phyloP scores from a whole-genome alignment of 2,329 filamentous ascomycete genomes.

The Neonectria ditissima region DNA sequence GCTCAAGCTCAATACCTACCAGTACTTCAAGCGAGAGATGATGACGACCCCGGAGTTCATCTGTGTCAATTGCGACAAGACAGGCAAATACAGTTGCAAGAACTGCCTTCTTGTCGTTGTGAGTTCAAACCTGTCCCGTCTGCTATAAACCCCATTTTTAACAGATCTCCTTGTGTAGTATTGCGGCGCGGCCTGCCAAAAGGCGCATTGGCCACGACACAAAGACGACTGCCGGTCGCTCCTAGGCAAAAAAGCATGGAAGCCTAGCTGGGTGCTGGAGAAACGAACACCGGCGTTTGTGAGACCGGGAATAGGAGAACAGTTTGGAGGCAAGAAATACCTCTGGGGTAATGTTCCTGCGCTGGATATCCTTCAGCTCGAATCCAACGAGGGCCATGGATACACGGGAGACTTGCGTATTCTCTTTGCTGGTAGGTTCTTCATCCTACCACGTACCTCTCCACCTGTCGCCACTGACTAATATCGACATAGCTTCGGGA shows the following conservation, averaged over 20 bases:
- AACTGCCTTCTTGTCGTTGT: not conserved
- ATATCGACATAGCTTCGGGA: conserved; percentile 18
- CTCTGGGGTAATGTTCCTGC: conserved; percentile 24
- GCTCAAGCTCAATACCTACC: too few relatives aligned
- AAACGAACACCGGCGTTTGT: conserved; percentile 5
- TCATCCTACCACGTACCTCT: not conserved
- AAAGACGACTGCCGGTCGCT: not conserved
- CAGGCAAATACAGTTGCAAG: not conserved
- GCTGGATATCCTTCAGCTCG: conserved; percentile 25
- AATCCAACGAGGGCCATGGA: conserved; percentile 10
- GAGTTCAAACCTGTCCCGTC: not conserved
- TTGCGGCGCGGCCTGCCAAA: conserved; percentile 21
- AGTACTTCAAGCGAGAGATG: too few relatives aligned
- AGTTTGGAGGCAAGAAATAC: conserved; percentile 7
- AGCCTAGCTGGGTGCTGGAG: not conserved
- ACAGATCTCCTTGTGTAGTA: conserved; percentile 16
- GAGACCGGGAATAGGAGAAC: rapidly evolving
- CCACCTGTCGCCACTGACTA: too few relatives aligned
- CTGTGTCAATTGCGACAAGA: not conserved
- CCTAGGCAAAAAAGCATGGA: not conserved
- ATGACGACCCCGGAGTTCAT: not conserved
- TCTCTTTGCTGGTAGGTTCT: conserved; percentile 22
- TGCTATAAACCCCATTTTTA: too few relatives aligned
- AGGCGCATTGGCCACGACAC: not conserved
- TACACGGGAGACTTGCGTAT: conserved; percentile 7